Conservation (phyloP, 495 filamentous ascomycete genomes). For the Cercophora newfieldiana region DNA sequence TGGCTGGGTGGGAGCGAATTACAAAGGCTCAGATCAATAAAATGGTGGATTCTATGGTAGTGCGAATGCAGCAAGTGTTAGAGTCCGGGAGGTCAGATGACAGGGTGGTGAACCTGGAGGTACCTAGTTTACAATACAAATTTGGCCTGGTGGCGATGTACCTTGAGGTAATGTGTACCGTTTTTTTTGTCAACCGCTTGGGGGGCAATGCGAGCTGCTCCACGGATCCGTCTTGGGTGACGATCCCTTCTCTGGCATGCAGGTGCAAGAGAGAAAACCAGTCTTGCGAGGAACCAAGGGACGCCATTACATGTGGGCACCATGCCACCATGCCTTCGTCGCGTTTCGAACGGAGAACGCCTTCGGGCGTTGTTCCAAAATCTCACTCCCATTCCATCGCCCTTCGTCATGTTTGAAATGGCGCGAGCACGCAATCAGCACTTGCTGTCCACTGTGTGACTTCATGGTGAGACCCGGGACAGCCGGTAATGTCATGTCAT, state of each 20-base stretch:
- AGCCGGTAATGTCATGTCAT: slow-evolving; percentile 1
- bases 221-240: not conserved
- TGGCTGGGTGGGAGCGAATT: too few species aligned
- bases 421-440: slow-evolving; percentile 9
- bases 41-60: too few species aligned
- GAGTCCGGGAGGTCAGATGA: too few species aligned
- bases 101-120: too few species aligned
- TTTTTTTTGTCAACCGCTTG: too few species aligned
- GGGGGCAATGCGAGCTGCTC: too few species aligned
- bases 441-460: not conserved
- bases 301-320: not conserved
- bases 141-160: too few species aligned
- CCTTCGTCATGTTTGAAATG: not conserved
- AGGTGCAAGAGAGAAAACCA: too few species aligned
- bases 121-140: too few species aligned
- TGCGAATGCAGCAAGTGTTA: too few species aligned
- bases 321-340: not conserved
- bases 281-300: not conserved
- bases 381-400: slow-evolving; percentile 1
- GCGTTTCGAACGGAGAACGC: slow-evolving; percentile 12
- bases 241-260: not conserved
- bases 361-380: not conserved
- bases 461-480: slow-evolving; percentile 8
- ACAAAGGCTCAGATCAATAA: too few species aligned
- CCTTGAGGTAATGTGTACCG: too few species aligned